Evolutionary conservation across 2,329 filamentous ascomycete genomes (phyloP), one percentile per base, ranked within the genome.

Genomic region (Trichoderma atroviride): DNA sequence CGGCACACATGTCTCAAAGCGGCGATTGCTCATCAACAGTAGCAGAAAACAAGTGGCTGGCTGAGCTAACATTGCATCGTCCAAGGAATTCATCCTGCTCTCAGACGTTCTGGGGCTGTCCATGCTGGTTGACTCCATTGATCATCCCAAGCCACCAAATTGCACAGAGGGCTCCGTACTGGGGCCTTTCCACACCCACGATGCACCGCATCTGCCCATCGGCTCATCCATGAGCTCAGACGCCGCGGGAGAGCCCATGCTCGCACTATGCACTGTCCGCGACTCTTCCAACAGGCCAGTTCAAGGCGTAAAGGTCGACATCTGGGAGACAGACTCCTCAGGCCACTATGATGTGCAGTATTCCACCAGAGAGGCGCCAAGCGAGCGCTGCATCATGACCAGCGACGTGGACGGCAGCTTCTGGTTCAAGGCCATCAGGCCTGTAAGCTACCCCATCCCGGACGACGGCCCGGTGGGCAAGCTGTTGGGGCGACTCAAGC

Each of bases 391-490:
- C 29, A 69, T 77, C 3, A 67, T 79, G 58, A 70, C 68, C 0
- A 78, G 75, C n/a, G 76, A 77, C 31, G 71, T 69, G 5, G 58
- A 76, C 2, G 77, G 76, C 0, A 59, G 69, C 4, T 74, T 97
- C 78, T 96, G 91, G 89, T 97, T 96, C 83, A 90, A 89, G 75
- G 92, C 91, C 0, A 93, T 97, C 76, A 89, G 91, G 70, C 94
- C 94, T 0, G 93, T 97, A 69, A 89, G 91, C 65, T 97, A 97
- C 79, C 91, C 92, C 0, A 96, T 96, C 75, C 92, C 93, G 1
- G 85, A 92, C 74, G 93, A 97, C 79, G 92, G 92, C 10, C 93
- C 94, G 0, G 93, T 97, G 0, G 94, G 92, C 0, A 87, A 89
- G 79, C 77, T 96, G 73, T 80, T 96, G 74, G 81, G 83, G 76